Conservation (phyloP, 2,329 filamentous ascomycete genomes). For the Coniochaeta sp. region DNA sequence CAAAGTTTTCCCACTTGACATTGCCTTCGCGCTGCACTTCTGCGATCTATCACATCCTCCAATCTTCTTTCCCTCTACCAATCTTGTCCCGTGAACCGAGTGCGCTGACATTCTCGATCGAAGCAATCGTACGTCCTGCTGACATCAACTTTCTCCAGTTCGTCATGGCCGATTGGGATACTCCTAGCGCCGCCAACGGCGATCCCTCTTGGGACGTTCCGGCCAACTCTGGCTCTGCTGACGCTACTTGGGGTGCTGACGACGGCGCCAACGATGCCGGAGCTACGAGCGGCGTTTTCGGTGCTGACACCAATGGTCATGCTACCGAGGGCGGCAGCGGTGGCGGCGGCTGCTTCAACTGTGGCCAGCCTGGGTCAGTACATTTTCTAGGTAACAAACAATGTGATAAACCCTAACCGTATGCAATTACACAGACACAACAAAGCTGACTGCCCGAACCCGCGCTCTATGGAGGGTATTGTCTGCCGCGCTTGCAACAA, state of each 20-base stretch:
- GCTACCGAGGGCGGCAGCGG: conserved; percentile 15
- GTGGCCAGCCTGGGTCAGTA: conserved; percentile 35
- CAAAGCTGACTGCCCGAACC: conserved; percentile 55
- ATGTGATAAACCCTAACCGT: conserved; percentile 2
- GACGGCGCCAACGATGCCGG: conserved; percentile 5
- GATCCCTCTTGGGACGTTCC: not conserved
- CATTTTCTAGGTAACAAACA: not conserved
- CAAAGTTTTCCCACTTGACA: no score
- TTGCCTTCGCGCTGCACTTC: no score
- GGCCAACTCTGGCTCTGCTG: not conserved
- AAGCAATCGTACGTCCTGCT: not conserved
- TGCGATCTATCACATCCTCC: not conserved
- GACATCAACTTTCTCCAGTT: not conserved
- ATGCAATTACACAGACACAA: conserved; percentile 39
- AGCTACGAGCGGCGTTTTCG: conserved; percentile 5
- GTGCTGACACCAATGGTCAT: not conserved
- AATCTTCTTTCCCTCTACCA: not conserved
- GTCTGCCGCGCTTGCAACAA: conserved; percentile 38
- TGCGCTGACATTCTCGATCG: not conserved
- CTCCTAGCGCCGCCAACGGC: not conserved
- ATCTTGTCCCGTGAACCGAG: not conserved
- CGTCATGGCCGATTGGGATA: not conserved
- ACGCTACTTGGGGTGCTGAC: not conserved
- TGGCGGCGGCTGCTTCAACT: conserved; percentile 49
- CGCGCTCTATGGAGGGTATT: conserved; percentile 27